phyloP scores from a whole-genome alignment of 352 stramenopile species.

The Phytophthora aleatoria region DNA sequence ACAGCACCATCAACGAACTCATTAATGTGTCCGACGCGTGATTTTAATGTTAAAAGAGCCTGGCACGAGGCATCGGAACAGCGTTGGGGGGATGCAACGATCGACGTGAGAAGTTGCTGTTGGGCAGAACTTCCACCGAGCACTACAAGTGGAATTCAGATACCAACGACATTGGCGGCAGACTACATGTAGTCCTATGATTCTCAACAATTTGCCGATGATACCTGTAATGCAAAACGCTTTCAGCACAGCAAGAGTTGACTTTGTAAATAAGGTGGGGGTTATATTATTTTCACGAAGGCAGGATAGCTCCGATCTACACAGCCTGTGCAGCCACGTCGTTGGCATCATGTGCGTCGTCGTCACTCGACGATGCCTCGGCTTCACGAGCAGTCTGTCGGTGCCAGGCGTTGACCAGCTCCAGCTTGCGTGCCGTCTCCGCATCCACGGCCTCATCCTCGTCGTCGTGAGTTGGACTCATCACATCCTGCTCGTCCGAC shows the following conservation, averaged over 20 bases:
- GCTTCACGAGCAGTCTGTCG: constrained; percentile 43
- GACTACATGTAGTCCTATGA: background rate
- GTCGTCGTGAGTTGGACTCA: constrained; percentile 16
- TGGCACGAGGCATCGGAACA: too few species aligned
- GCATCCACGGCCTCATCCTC: constrained; percentile 41
- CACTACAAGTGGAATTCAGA: background rate
- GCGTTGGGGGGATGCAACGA: too few species aligned
- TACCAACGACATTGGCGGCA: background rate
- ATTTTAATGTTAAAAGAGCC: too few species aligned
- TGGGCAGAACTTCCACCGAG: too few species aligned
- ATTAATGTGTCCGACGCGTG: too few species aligned
- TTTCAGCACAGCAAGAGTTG: background rate
- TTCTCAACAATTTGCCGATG: background rate
- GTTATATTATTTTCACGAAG: constrained; percentile 32
- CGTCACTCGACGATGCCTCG: constrained; percentile 22
- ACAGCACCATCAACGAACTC: too few species aligned
- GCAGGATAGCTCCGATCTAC: constrained; percentile 25
- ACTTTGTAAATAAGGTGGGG: constrained; percentile 36
- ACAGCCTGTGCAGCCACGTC: constrained; percentile 34
- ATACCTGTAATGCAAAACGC: background rate
- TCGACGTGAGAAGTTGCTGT: too few species aligned
- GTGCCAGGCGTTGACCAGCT: constrained; percentile 76
- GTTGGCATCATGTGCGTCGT: constrained; percentile 12
- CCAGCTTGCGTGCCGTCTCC: constrained; percentile 62
- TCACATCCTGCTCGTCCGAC: constrained; percentile 49